These are phyloP conservation scores for Hura crepitans DNA, from an alignment of 441 rosid species.

Conservation along the genomic window DNA sequence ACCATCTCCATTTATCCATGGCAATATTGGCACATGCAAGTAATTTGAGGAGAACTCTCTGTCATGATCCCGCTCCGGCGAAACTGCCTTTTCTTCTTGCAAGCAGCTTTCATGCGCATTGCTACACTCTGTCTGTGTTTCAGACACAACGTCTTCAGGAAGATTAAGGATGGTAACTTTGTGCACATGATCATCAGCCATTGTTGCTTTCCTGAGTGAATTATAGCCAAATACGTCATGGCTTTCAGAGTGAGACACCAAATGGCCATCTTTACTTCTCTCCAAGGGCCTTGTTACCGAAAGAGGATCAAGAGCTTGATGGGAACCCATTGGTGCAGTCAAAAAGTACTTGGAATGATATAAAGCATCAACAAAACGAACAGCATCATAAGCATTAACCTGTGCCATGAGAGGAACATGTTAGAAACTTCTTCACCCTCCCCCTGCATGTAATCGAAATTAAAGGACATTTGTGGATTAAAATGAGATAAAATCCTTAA, in stretches of 20 bases:
- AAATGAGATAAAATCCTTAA: not conserved
- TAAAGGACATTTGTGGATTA: not conserved
- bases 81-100: constrained; percentile 22
- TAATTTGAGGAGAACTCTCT: constrained; percentile 32
- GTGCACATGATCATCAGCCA: constrained; percentile 44
- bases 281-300: constrained; percentile 32
- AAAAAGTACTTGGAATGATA: constrained; percentile 80
- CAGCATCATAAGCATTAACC: constrained; percentile 63
- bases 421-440: constrained; percentile 1
- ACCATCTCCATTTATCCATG: constrained; percentile 95
- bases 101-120: constrained; percentile 30
- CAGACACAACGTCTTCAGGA: constrained; percentile 52
- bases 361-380: constrained; percentile 70
- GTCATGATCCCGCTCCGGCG: constrained; percentile 26
- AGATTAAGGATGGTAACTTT: constrained; percentile 85
- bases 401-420: constrained; percentile 27
- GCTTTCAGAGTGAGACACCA: constrained; percentile 32
- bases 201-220: constrained; percentile 27
- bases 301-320: constrained; percentile 32
- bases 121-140: constrained; percentile 32
- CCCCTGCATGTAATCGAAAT: not conserved
- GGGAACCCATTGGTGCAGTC: constrained; percentile 36
- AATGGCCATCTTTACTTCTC: constrained; percentile 32
- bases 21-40: constrained; percentile 58
- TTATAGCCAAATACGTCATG: constrained; percentile 30